A percentile compares a stretch with the other conserved stretches of the same genome.
Conservation (phyloP, 2,329 filamentous ascomycete genomes). For the Paecilomyces niveus region DNA sequence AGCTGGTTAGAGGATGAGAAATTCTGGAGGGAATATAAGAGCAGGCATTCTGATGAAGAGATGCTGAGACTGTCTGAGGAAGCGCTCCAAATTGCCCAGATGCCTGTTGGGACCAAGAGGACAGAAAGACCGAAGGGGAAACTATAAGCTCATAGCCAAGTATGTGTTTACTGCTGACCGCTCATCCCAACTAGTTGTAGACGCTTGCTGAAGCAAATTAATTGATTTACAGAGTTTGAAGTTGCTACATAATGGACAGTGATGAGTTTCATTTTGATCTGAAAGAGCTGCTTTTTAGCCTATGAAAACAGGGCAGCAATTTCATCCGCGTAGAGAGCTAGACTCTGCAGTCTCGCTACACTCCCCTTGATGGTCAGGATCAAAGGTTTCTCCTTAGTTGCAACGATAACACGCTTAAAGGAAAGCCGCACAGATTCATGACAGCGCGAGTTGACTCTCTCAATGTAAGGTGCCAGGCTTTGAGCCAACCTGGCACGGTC, state of each 20-base stretch:
- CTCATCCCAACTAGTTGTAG: no score
- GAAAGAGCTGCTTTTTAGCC: not conserved
- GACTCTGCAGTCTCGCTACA: slow-evolving; percentile 9
- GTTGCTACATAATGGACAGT: not conserved
- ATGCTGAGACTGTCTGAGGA: slow-evolving; percentile 9
- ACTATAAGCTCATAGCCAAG: no score
- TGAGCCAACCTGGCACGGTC: not conserved
- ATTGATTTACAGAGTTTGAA: not conserved
- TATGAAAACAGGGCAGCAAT: not conserved
- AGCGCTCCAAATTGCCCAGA: slow-evolving; percentile 4
- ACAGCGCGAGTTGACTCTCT: slow-evolving; percentile 9
- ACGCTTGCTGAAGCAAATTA: no score
- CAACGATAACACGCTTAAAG: slow-evolving; percentile 9
- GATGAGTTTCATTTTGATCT: not conserved
- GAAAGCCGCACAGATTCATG: slow-evolving; percentile 14
- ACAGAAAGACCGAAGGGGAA: not conserved
- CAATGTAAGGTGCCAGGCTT: slow-evolving; percentile 12
- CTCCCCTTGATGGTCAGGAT: slow-evolving; percentile 12
- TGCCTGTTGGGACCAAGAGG: not conserved
- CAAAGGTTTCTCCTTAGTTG: slow-evolving; percentile 12
- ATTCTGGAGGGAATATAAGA: slow-evolving; percentile 9
- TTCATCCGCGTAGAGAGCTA: slow-evolving; percentile 4
- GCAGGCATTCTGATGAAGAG: slow-evolving; percentile 11
- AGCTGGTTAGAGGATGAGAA: slow-evolving; percentile 12
- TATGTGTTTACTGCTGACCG: no score